Percentiles rank a stretch among this genome's conserved stretches.
phyloP scores from a whole-genome alignment of 441 rosid genomes.

The Adansonia grandidieri region DNA sequence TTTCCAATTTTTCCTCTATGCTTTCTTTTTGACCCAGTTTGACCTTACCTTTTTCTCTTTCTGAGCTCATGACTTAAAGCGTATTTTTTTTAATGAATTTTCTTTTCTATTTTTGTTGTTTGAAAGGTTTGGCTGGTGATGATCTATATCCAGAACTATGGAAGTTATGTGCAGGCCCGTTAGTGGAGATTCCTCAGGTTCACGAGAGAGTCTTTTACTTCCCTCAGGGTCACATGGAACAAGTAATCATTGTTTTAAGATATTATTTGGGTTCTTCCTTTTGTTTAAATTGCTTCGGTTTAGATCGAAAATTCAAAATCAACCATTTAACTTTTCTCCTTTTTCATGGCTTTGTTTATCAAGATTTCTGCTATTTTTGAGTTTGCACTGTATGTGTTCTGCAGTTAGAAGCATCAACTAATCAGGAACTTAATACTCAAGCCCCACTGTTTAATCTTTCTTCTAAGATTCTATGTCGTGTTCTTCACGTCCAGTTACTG shows the following conservation, averaged over 20 bases:
- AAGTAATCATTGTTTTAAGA: constrained; percentile 41
- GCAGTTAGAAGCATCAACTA: constrained; percentile 88
- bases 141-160: constrained; percentile 81
- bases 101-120: constrained; percentile 16
- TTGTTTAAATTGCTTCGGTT: neutral
- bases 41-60: neutral
- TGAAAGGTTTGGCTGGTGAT: constrained; percentile 43
- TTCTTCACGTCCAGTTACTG: constrained; percentile 67
- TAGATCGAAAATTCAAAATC: constrained; percentile 9
- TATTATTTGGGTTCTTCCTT: neutral
- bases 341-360: neutral
- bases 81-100: neutral
- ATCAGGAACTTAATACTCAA: constrained; percentile 75
- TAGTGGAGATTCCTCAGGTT: constrained; percentile 75
- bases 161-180: constrained; percentile 94
- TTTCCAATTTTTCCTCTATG: neutral
- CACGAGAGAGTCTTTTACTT: constrained; percentile 85
- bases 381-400: constrained; percentile 32
- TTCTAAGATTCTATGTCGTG: constrained; percentile 85
- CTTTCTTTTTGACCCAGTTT: constrained; percentile 6
- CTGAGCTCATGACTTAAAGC: neutral
- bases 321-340: constrained; percentile 3
- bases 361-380: constrained; percentile 14
- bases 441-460: constrained; percentile 72
- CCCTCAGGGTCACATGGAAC: constrained; percentile 98